These are phyloP conservation scores for Sphaerulina populicola DNA, from an alignment of 2,329 filamentous ascomycete genomes.

Conservation along the genomic window DNA sequence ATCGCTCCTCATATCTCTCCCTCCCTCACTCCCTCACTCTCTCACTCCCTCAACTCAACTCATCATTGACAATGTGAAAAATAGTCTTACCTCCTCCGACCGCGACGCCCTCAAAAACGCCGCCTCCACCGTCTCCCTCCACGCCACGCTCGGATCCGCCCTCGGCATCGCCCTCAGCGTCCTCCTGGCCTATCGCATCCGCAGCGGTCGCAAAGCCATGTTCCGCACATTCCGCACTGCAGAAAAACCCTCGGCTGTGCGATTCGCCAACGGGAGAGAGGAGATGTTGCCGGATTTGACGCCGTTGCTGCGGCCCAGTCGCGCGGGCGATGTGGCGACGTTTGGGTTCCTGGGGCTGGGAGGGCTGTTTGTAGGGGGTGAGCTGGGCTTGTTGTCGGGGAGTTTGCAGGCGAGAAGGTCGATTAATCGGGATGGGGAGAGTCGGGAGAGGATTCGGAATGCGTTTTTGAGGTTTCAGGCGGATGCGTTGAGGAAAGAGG, in stretches of 20 bases:
- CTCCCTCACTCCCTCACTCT: too few relatives aligned
- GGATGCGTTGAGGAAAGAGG: conserved; percentile 54
- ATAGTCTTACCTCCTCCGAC: conserved; percentile 47
- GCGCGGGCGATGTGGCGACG: conserved; percentile 52
- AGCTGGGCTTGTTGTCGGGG: conserved; percentile 53
- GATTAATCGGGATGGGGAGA: conserved; percentile 48
- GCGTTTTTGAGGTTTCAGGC: conserved; percentile 56
- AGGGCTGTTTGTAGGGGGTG: conserved; percentile 57
- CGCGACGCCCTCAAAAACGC: conserved; percentile 51
- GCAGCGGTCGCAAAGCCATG: conserved; percentile 49
- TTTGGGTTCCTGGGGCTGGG: conserved; percentile 56
- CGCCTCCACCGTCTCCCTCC: conserved; percentile 47
- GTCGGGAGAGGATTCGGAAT: conserved; percentile 50
- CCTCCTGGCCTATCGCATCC: conserved; percentile 50
- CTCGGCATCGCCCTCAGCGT: conserved; percentile 53
- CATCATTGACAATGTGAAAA: background rate
- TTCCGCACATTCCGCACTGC: conserved; percentile 54
- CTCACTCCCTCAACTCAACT: background rate
- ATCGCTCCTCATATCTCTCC: too few relatives aligned
- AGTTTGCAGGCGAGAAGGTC: conserved; percentile 46
- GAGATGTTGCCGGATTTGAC: conserved; percentile 56
- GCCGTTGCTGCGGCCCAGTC: conserved; percentile 49
- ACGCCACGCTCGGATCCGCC: conserved; percentile 52
- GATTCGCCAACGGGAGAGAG: conserved; percentile 53
- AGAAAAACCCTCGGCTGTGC: conserved; percentile 54